Evolutionary conservation across 169 alveolate genomes (phyloP).

Genomic region (Theileria orientalis): DNA sequence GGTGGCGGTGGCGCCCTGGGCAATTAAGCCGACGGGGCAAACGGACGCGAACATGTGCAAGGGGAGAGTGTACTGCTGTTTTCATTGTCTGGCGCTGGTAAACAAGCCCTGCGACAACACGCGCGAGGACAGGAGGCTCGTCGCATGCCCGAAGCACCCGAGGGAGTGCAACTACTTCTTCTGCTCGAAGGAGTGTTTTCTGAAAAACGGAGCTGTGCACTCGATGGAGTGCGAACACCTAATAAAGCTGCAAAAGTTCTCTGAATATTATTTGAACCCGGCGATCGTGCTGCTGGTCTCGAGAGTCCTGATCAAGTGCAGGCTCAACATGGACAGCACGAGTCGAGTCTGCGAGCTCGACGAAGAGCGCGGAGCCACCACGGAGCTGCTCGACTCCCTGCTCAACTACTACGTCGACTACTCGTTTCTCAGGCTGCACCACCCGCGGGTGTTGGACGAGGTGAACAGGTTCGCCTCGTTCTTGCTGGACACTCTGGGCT

Average conservation of each 20-base stretch:
- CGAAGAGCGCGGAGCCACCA: constrained; percentile 58
- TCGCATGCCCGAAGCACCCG: constrained; percentile 84
- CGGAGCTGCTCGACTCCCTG: constrained; percentile 59
- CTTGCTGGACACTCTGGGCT: constrained; percentile 72
- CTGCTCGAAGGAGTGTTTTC: constrained; percentile 84
- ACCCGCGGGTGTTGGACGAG: constrained; percentile 63
- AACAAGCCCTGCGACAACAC: constrained; percentile 57
- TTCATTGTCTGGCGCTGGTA: constrained; percentile 84
- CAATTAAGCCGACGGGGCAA: not conserved
- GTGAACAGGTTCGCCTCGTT: constrained; percentile 70
- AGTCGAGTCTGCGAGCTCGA: constrained; percentile 62
- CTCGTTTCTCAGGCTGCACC: constrained; percentile 61
- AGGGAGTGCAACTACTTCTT: constrained; percentile 82
- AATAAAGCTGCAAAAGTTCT: constrained; percentile 48
- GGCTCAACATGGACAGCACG: constrained; percentile 53
- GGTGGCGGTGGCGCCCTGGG: constrained; percentile 56
- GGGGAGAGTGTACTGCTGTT: constrained; percentile 69
- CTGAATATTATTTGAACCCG: constrained; percentile 22
- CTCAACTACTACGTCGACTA: constrained; percentile 68
- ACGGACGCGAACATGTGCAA: not conserved
- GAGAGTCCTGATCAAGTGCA: constrained; percentile 49
- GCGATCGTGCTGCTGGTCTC: constrained; percentile 40
- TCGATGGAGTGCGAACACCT: constrained; percentile 79
- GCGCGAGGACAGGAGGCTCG: constrained; percentile 19
- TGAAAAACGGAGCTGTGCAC: constrained; percentile 79